A percentile compares a stretch with the other conserved stretches of the same genome.
These are phyloP conservation scores for Lophium mytilinum DNA, from an alignment of 495 filamentous ascomycete genomes.

Conservation along the genomic window DNA sequence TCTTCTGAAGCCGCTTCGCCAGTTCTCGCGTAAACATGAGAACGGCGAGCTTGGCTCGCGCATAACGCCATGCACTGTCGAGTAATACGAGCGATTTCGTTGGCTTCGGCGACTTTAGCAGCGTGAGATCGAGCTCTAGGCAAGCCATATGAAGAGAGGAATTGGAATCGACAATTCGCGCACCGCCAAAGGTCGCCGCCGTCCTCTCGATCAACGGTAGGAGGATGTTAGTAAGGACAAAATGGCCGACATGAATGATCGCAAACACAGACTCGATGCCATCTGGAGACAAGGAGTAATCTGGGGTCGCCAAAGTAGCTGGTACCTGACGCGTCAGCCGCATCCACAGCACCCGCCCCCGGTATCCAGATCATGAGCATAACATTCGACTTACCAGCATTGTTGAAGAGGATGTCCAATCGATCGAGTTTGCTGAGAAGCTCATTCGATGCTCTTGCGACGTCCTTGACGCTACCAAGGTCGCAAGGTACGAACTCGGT, in stretches of 20 bases:
- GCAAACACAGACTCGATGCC: constrained; percentile 52
- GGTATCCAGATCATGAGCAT: too few relatives aligned
- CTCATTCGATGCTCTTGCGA: constrained; percentile 21
- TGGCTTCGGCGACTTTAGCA: constrained; percentile 25
- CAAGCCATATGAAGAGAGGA: constrained; percentile 38
- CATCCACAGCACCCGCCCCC: too few relatives aligned
- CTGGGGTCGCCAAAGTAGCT: constrained; percentile 25
- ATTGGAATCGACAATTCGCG: constrained; percentile 50
- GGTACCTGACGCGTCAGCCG: constrained; percentile 40
- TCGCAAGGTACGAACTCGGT: constrained; percentile 34
- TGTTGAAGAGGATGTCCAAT: constrained; percentile 37
- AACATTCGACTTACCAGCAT: constrained; percentile 29
- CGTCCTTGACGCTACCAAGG: constrained; percentile 28
- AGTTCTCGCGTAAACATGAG: constrained; percentile 38
- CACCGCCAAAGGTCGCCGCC: constrained; percentile 39
- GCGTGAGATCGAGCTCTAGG: constrained; percentile 23
- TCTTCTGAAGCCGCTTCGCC: constrained; percentile 22
- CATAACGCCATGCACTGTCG: constrained; percentile 35
- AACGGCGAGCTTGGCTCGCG: constrained; percentile 38
- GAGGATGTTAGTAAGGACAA: constrained; percentile 47
- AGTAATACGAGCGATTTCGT: constrained; percentile 13
- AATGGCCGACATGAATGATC: constrained; percentile 54
- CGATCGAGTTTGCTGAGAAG: constrained; percentile 10
- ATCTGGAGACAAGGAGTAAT: constrained; percentile 29
- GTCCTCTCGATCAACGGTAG: constrained; percentile 54